Conservation (phyloP, 2,329 filamentous ascomycete species). For the Curvularia verruculosa region DNA sequence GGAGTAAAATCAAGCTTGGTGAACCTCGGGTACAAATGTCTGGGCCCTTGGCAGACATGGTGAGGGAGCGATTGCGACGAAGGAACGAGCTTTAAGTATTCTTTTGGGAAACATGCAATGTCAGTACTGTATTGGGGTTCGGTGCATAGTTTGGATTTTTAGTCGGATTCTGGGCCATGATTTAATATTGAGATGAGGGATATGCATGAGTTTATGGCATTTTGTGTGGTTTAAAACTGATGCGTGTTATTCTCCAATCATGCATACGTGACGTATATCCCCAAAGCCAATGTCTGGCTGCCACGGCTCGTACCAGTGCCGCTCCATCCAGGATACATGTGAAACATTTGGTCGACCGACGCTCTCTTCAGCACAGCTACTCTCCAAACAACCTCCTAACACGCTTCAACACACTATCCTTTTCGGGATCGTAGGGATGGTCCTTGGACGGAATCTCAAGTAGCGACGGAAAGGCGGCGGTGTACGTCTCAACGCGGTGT, state of each 20-base stretch:
- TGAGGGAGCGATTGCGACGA: slow-evolving; percentile 36
- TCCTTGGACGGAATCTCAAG: slow-evolving; percentile 99
- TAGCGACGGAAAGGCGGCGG: slow-evolving; percentile 92
- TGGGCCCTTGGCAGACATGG: slow-evolving; percentile 44
- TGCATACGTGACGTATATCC: background rate
- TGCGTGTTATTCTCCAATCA: slow-evolving; percentile 1
- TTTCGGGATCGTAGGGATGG: slow-evolving; percentile 97
- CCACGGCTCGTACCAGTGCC: background rate
- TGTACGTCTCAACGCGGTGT: slow-evolving; percentile 87
- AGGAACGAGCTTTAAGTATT: slow-evolving; percentile 42
- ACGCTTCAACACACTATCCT: slow-evolving; percentile 93
- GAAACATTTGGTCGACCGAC: background rate
- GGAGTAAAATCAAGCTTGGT: slow-evolving; percentile 32
- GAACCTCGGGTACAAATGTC: slow-evolving; percentile 43
- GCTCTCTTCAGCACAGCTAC: slow-evolving; percentile 52
- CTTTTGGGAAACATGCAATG: slow-evolving; percentile 22
- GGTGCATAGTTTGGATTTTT: slow-evolving; percentile 8
- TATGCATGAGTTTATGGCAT: slow-evolving; percentile 12
- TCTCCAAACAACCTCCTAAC: slow-evolving; percentile 77
- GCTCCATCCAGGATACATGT: background rate
- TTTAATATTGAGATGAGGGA: slow-evolving; percentile 32
- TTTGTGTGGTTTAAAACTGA: background rate
- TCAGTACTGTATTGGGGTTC: slow-evolving; percentile 21
- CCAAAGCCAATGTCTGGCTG: background rate
- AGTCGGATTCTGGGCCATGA: slow-evolving; percentile 4